Conservation (phyloP, 2,329 filamentous ascomycete species). For the Xylaria arbuscula region DNA sequence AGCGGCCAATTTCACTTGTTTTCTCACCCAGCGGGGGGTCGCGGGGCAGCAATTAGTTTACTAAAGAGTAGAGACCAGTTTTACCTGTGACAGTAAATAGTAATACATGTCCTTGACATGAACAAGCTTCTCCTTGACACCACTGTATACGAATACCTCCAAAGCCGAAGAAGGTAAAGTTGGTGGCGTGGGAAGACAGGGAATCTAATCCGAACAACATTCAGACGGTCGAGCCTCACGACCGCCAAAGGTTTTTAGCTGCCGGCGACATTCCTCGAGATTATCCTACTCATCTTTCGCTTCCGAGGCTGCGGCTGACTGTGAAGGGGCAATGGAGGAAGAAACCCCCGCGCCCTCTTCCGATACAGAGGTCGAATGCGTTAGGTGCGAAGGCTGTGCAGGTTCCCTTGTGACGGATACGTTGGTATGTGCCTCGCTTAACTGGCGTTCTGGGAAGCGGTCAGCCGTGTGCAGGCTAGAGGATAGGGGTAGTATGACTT, state of each 20-base stretch:
- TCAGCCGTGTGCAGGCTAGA: conserved; percentile 30
- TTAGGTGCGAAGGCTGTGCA: conserved; percentile 61
- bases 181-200: conserved; percentile 4
- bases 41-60: background rate
- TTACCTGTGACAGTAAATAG: conserved; percentile 20
- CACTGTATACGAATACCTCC: background rate
- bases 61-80: too few relatives aligned
- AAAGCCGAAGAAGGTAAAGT: background rate
- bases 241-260: background rate
- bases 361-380: conserved; percentile 58
- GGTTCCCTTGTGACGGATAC: conserved; percentile 59
- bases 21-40: background rate
- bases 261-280: background rate
- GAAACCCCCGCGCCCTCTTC: conserved; percentile 51
- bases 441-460: conserved; percentile 60
- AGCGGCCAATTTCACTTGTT: background rate
- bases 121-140: background rate
- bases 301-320: conserved; percentile 36
- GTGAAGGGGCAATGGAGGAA: conserved; percentile 31
- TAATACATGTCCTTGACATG: conserved; percentile 28
- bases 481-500: background rate
- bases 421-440: conserved; percentile 57
- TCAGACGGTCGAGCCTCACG: background rate
- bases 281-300: conserved; percentile 43
- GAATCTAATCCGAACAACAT: background rate